Conservation (phyloP, 306 rosid species). For the Cotoneaster glaucophyllus region DNA sequence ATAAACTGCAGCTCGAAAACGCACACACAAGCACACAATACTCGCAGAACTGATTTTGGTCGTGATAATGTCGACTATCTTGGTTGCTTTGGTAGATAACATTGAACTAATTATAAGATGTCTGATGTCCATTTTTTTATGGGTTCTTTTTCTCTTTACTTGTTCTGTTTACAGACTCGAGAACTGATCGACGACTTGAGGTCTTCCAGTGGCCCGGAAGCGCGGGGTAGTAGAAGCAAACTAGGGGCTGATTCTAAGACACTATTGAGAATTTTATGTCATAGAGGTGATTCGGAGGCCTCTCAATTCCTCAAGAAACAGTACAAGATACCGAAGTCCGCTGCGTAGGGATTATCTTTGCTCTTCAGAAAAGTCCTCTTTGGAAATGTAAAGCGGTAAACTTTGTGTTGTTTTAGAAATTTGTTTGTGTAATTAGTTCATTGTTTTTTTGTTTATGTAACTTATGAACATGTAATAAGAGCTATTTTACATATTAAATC, state of each 20-base stretch:
- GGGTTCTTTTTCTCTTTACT: neutral
- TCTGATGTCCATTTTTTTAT: neutral
- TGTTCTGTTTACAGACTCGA: conserved; percentile 56
- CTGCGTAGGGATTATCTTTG: conserved; percentile 37
- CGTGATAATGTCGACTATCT: neutral
- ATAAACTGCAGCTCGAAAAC: neutral
- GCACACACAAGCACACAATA: neutral
- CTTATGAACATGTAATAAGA: neutral
- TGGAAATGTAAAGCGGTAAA: conserved; percentile 10
- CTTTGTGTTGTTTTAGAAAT: neutral
- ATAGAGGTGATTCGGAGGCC: conserved; percentile 82
- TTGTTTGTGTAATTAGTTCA: neutral
- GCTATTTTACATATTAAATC: neutral
- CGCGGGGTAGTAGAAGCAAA: conserved; percentile 66
- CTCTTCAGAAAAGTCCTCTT: neutral
- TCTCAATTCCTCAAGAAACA: conserved; percentile 92
- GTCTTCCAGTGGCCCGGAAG: conserved; percentile 56
- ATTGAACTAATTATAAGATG: neutral
- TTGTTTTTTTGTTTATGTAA: neutral
- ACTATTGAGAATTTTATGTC: conserved; percentile 73
- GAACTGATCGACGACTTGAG: conserved; percentile 85
- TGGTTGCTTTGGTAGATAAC: neutral
- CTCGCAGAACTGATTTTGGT: neutral
- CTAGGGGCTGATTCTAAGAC: conserved; percentile 92
- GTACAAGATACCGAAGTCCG: conserved; percentile 80